These are phyloP conservation scores for Laguncularia racemosa DNA, from an alignment of 345 rosid genomes.

Conservation along the genomic window DNA sequence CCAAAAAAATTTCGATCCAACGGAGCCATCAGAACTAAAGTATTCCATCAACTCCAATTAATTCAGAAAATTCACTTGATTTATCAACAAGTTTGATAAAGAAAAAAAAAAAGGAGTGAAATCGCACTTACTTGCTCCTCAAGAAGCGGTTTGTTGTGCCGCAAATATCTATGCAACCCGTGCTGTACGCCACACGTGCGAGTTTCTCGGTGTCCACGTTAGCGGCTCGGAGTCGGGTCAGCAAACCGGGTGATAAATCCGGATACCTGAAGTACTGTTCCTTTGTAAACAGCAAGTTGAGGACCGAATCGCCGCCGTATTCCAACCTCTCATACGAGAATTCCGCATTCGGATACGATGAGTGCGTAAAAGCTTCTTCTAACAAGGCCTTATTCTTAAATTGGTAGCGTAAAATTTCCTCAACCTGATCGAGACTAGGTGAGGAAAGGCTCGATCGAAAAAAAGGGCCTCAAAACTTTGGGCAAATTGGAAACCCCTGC, in stretches of 20 bases:
- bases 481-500: too few relatives aligned
- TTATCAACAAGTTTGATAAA: background rate
- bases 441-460: rapidly evolving
- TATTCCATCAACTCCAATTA: too few relatives aligned
- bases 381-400: constrained; percentile 35
- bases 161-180: constrained; percentile 36
- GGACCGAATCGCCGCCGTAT: constrained; percentile 44
- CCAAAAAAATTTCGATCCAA: too few relatives aligned
- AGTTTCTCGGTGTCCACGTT: constrained; percentile 64
- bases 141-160: constrained; percentile 51
- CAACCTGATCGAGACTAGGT: constrained; percentile 28
- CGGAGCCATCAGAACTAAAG: too few relatives aligned
- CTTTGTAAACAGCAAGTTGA: constrained; percentile 24
- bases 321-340: constrained; percentile 47
- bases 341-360: constrained; percentile 11
- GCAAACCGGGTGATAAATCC: constrained; percentile 28
- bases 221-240: constrained; percentile 61
- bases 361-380: constrained; percentile 51
- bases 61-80: background rate
- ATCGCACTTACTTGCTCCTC: constrained; percentile 38
- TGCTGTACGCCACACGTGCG: constrained; percentile 54
- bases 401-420: constrained; percentile 35
- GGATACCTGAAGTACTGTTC: constrained; percentile 34
- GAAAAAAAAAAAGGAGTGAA: background rate
- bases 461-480: too few relatives aligned